These are phyloP conservation scores for Moringa oleifera DNA, from an alignment of 345 rosid genomes.

Conservation along the genomic window DNA sequence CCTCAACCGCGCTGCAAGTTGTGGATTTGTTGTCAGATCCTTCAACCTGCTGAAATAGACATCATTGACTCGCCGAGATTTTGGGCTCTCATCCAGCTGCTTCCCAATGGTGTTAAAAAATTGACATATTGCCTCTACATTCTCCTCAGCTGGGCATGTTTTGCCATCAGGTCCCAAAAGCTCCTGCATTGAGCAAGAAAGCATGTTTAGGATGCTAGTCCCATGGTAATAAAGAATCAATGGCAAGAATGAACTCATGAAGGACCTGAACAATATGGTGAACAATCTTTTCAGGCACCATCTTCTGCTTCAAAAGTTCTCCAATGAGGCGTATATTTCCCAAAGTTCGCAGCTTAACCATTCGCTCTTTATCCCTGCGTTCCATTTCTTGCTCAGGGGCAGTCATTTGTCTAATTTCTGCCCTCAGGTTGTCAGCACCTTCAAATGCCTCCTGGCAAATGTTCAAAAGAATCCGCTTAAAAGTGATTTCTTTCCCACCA, in stretches of 20 bases:
- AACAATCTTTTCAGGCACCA: conserved; percentile 91
- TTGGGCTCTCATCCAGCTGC: conserved; percentile 75
- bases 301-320: conserved; percentile 89
- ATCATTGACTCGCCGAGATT: conserved; percentile 65
- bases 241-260: conserved; percentile 18
- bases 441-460: conserved; percentile 95
- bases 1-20: conserved; percentile 56
- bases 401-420: conserved; percentile 69
- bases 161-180: conserved; percentile 66
- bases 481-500: conserved; percentile 81
- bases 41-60: conserved; percentile 55
- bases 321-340: conserved; percentile 94
- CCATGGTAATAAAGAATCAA: too few species aligned
- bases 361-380: conserved; percentile 78
- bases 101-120: conserved; percentile 82
- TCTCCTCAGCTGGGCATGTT: conserved; percentile 76
- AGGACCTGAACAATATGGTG: conserved; percentile 84
- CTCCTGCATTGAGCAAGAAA: conserved; percentile 40
- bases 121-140: conserved; percentile 89
- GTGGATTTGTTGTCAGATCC: conserved; percentile 55
- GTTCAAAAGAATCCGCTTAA: conserved; percentile 78
- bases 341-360: conserved; percentile 73
- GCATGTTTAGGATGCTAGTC: too few species aligned
- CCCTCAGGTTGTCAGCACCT: conserved; percentile 76
- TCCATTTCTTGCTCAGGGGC: conserved; percentile 74